Evolutionary conservation across 2,329 filamentous ascomycete genomes (phyloP), one percentile per base, ranked within the genome.

Genomic region (Fonsecaea pedrosoi): DNA sequence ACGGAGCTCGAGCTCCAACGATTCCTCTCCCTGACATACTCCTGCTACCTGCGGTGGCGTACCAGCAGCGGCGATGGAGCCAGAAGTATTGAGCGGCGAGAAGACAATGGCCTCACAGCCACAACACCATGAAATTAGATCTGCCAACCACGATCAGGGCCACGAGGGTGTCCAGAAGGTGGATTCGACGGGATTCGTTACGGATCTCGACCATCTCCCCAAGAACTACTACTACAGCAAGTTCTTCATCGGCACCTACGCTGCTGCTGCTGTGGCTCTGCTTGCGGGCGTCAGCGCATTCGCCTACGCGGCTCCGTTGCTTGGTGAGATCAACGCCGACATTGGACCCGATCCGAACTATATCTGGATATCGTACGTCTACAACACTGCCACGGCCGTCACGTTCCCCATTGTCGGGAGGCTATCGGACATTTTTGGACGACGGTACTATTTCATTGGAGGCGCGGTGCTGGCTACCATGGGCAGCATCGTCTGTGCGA

Each of bases 401-500:
- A 74, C 70, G 9, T 69, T 76, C 21, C 64, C 74, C 1, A 71
- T 78, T 18, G 71, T 77, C 8, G 77, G 77, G 3, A 74, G 77
- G 9, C 70, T 78, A 7, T 70, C 70, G 37, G 77, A 78, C 61
- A 74, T 78, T 21, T 78, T 79, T 56, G 77, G 77, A 18, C 74
- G 77, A 9, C 71, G 77, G 57, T 78, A 72, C 56, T 75, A 77
- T 60, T 67, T 77, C n/a, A 75, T 78, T 48, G 72, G 70, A 10
- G 73, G 74, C 34, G 69, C 69, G 15, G 37, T 67, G 8, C 63
- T 81, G 1, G 75, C 73, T 12, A 71, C 80, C 13, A 67, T 82
- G 54, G 79, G 79, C 3, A 73, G 72, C 60, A 77, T 81, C 54
- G 72, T 81, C 50, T 74, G 75, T 59, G 77, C 77, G 6, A 77